Evolutionary conservation across 345 rosid species (phyloP).

Genomic region (Laguncularia racemosa): DNA sequence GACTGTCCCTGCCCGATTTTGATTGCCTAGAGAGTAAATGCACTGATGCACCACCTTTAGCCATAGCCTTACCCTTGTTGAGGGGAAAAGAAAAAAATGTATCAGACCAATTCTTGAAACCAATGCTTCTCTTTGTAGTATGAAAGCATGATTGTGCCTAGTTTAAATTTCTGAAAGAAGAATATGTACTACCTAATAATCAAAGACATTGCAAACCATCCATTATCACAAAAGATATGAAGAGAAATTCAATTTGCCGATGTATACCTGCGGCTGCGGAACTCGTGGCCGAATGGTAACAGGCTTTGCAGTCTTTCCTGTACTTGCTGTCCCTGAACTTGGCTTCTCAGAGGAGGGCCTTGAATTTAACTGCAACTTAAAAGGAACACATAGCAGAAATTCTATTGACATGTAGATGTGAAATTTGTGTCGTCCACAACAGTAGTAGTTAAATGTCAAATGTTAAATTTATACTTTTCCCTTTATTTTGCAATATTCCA

Average conservation of each 20-base stretch:
- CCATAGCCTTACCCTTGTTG: slow-evolving; percentile 25
- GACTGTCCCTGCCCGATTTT: slow-evolving; percentile 22
- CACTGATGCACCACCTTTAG: slow-evolving; percentile 25
- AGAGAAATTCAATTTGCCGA: neutral
- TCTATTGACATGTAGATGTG: too few relatives aligned
- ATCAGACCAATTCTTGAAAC: too few relatives aligned
- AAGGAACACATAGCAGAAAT: too few relatives aligned
- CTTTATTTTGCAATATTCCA: too few relatives aligned
- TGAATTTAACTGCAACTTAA: slow-evolving; percentile 31
- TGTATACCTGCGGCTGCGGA: slow-evolving; percentile 28
- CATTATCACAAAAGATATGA: neutral
- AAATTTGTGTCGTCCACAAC: neutral
- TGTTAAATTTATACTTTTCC: too few relatives aligned
- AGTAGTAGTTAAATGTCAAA: too few relatives aligned
- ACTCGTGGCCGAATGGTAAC: slow-evolving; percentile 28
- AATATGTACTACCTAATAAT: too few relatives aligned
- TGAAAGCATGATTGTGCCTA: too few relatives aligned
- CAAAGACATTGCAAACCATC: too few relatives aligned
- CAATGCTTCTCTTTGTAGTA: too few relatives aligned
- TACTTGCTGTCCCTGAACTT: slow-evolving; percentile 27
- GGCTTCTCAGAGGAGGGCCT: slow-evolving; percentile 45
- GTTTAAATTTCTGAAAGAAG: too few relatives aligned
- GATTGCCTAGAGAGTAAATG: slow-evolving; percentile 46
- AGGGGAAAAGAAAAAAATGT: neutral
- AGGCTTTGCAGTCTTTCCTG: slow-evolving; percentile 41